Base-by-base conservation (phyloP, 495 filamentous ascomycete genomes). In the Cetradonia linearis region DNA sequence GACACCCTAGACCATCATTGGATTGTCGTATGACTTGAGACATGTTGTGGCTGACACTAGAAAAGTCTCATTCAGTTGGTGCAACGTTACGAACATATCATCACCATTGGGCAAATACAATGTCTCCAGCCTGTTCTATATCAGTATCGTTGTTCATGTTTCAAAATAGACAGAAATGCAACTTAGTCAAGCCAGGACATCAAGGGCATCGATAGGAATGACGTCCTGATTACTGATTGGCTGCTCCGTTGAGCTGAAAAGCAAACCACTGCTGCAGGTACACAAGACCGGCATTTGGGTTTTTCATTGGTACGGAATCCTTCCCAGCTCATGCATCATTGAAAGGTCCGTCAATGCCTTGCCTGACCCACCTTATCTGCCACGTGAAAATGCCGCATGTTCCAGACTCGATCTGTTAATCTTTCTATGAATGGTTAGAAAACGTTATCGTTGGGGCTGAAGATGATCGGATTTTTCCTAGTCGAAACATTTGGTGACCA, bases 201-300 rank as follows among this genome's bases (percentile, higher is more conserved):
- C n/a, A n/a, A n/a, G n/a, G n/a, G n/a, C n/a, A n/a, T n/a, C n/a
- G n/a, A n/a, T n/a, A n/a, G n/a, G n/a, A n/a, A n/a, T n/a, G n/a
- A n/a, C n/a, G n/a, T n/a, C n/a, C n/a, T n/a, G n/a, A n/a, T n/a
- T n/a, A n/a, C n/a, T n/a, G n/a, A n/a, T 46, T 46, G 42, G 9
- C 42, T 46, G 8, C 42, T 5, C n/a, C 42, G 3, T 23, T 8
- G 42, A 25, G 20, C 42, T 8, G 3, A 3, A 10, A 46, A 23
- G 20, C n/a, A n/a, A n/a, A n/a, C n/a, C n/a, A n/a, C 42, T 46
- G 25, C 42, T 46, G 42, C 42, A 46, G 42, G 42, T 44, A 44
- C 40, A 44, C 2, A 44, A 20, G 16, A 44, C n/a, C 40, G 18
- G 7, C 40, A n/a, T 9, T 8, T 3, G 5, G 18, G 7, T 44